Conservation (phyloP, 768 basidiomycete species). For the Mrakia blollopis region DNA sequence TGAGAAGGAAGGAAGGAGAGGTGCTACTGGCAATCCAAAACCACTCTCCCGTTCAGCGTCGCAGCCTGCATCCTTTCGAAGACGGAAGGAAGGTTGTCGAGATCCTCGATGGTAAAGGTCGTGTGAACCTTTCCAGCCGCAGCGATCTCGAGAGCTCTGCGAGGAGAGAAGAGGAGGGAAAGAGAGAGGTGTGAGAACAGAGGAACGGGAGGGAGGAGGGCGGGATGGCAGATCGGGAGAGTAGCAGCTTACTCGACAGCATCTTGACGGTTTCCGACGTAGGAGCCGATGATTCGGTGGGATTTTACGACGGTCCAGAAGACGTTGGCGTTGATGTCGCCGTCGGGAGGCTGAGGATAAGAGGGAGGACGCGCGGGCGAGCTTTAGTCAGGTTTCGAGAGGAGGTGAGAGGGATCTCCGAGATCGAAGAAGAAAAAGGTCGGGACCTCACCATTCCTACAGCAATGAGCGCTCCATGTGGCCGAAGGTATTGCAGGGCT, state of each 20-base stretch:
- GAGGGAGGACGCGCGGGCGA: too few relatives aligned
- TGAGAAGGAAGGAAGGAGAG: too few relatives aligned
- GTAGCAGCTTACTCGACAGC: constrained; percentile 52
- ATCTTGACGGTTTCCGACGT: constrained; percentile 62
- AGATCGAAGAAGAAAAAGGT: too few relatives aligned
- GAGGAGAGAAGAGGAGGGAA: too few relatives aligned
- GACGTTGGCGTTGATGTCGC: constrained; percentile 34
- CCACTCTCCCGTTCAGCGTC: constrained; percentile 12
- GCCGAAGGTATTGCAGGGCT: constrained; percentile 63
- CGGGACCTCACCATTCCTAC: constrained; percentile 30
- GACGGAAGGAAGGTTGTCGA: constrained; percentile 52
- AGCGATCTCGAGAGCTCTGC: constrained; percentile 63
- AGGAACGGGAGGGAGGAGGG: too few relatives aligned
- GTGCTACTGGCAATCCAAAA: neutral
- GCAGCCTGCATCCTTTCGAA: neutral
- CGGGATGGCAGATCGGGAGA: too few relatives aligned
- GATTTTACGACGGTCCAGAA: constrained; percentile 44
- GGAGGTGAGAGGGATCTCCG: too few relatives aligned
- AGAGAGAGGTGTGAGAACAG: too few relatives aligned
- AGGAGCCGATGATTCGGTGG: constrained; percentile 45
- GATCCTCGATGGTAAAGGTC: constrained; percentile 48
- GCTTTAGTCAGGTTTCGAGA: too few relatives aligned
- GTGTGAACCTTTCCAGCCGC: constrained; percentile 61
- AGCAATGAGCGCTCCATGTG: constrained; percentile 52
- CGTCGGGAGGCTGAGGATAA: constrained; percentile 26